Evolutionary conservation across 768 basidiomycete genomes (phyloP).

Genomic region (Hypsizygus marmoreus): DNA sequence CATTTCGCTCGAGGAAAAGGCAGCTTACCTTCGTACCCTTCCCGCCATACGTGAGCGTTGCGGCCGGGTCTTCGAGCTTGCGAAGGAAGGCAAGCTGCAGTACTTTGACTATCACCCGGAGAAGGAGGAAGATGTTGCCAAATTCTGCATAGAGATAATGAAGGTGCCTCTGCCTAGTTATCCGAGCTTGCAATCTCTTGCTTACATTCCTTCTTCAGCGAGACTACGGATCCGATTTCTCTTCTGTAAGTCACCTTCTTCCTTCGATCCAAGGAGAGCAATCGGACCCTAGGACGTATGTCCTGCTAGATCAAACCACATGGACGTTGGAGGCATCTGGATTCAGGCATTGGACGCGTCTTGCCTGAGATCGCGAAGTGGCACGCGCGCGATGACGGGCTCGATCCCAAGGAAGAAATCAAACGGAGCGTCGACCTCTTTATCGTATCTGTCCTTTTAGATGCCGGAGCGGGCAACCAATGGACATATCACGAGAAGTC

Average conservation of each 20-base stretch:
- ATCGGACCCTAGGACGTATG: slow-evolving; percentile 1
- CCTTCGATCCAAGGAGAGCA: not conserved
- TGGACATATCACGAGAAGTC: slow-evolving; percentile 77
- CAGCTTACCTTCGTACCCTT: slow-evolving; percentile 78
- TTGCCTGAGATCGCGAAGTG: slow-evolving; percentile 60
- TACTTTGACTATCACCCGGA: slow-evolving; percentile 87
- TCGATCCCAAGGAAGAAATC: slow-evolving; percentile 59
- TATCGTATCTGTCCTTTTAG: slow-evolving; percentile 87
- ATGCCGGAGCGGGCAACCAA: slow-evolving; percentile 86
- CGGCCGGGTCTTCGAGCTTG: slow-evolving; percentile 74
- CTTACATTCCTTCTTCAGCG: slow-evolving; percentile 44
- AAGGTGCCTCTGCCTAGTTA: slow-evolving; percentile 48
- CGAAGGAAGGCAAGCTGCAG: slow-evolving; percentile 69
- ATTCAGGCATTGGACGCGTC: slow-evolving; percentile 67
- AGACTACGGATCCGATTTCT: slow-evolving; percentile 75
- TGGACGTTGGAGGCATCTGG: slow-evolving; percentile 89
- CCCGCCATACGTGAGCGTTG: slow-evolving; percentile 92
- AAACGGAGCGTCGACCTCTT: slow-evolving; percentile 87
- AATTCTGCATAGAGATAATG: slow-evolving; percentile 78
- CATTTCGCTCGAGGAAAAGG: slow-evolving; percentile 39
- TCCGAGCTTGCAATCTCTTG: slow-evolving; percentile 7
- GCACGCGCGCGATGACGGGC: slow-evolving; percentile 41
- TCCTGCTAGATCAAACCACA: slow-evolving; percentile 79
- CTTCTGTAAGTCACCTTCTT: slow-evolving; percentile 43
- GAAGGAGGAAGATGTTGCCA: slow-evolving; percentile 66